These are phyloP conservation scores for Anthostomella pinea DNA, from an alignment of 2,329 filamentous ascomycete genomes.

Conservation along the genomic window DNA sequence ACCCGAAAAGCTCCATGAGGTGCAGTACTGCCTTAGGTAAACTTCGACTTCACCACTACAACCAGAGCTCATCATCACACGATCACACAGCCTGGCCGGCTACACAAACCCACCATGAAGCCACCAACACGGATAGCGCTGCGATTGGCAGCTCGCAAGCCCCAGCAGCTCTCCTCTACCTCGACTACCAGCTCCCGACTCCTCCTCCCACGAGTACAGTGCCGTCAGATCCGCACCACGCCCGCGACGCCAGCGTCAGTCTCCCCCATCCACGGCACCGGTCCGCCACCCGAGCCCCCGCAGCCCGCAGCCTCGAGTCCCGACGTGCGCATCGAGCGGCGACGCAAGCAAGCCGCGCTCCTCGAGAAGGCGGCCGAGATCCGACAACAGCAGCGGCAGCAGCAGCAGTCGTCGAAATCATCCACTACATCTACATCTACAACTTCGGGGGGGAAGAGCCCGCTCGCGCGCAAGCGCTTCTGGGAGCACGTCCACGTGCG, in stretches of 20 bases:
- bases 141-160: slow-evolving; percentile 31
- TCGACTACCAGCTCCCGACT: not conserved
- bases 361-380: slow-evolving; percentile 51
- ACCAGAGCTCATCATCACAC: too few species aligned
- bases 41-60: too few species aligned
- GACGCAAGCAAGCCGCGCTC: slow-evolving; percentile 53
- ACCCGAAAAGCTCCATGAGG: too few species aligned
- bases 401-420: too few species aligned
- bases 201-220: slow-evolving; percentile 23
- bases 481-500: slow-evolving; percentile 81
- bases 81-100: too few species aligned
- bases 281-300: slow-evolving; percentile 58
- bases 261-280: slow-evolving; percentile 52
- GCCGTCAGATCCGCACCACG: slow-evolving; percentile 31
- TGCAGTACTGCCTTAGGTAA: too few species aligned
- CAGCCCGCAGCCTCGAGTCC: slow-evolving; percentile 38
- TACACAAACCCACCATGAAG: slow-evolving; percentile 40
- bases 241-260: slow-evolving; percentile 43
- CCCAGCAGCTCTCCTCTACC: slow-evolving; percentile 17
- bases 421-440: too few species aligned
- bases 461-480: slow-evolving; percentile 68
- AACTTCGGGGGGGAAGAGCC: too few species aligned
- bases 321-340: slow-evolving; percentile 44
- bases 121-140: slow-evolving; percentile 38
- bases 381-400: slow-evolving; percentile 23